A percentile compares a stretch with the other conserved stretches of the same genome.
phyloP scores from a whole-genome alignment of 2,329 filamentous ascomycete genomes.

The Diaporthe batatas region DNA sequence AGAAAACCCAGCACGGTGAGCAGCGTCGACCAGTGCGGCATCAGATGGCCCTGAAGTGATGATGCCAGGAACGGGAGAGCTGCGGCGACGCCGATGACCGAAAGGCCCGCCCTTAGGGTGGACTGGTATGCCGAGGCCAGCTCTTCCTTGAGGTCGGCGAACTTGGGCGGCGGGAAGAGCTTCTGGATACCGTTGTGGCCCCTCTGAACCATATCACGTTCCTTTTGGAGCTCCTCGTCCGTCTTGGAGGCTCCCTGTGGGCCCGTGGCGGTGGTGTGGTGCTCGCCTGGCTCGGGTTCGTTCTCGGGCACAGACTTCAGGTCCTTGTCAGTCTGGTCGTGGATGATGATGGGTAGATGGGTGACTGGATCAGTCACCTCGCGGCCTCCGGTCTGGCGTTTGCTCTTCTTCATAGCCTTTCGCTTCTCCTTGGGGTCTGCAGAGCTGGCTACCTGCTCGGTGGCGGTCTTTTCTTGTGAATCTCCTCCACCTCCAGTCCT shows the following conservation, averaged over 20 bases:
- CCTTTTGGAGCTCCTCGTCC: constrained; percentile 53
- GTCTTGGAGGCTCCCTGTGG: constrained; percentile 56
- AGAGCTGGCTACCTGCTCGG: constrained; percentile 53
- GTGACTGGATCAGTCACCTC: constrained; percentile 81
- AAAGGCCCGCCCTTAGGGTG: constrained; percentile 55
- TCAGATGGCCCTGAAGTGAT: constrained; percentile 32
- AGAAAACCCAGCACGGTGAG: constrained; percentile 50
- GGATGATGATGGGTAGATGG: constrained; percentile 76
- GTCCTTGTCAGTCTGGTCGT: constrained; percentile 76
- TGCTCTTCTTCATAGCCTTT: constrained; percentile 61
- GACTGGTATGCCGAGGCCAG: constrained; percentile 50
- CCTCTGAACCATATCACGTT: constrained; percentile 53
- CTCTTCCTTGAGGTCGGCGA: constrained; percentile 55
- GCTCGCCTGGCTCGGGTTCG: constrained; percentile 51
- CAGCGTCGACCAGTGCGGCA: constrained; percentile 45
- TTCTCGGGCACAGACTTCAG: constrained; percentile 59
- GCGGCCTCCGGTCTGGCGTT: constrained; percentile 61
- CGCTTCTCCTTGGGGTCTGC: constrained; percentile 61
- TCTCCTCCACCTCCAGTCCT: constrained; percentile 38
- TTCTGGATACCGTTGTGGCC: constrained; percentile 57
- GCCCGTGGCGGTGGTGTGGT: constrained; percentile 56
- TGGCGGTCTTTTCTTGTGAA: constrained; percentile 50
- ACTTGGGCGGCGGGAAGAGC: constrained; percentile 63
- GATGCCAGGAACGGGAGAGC: constrained; percentile 43
- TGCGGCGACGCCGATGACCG: constrained; percentile 50